Conservation (phyloP, 805 yeast genomes). For the Candida incommunis region DNA sequence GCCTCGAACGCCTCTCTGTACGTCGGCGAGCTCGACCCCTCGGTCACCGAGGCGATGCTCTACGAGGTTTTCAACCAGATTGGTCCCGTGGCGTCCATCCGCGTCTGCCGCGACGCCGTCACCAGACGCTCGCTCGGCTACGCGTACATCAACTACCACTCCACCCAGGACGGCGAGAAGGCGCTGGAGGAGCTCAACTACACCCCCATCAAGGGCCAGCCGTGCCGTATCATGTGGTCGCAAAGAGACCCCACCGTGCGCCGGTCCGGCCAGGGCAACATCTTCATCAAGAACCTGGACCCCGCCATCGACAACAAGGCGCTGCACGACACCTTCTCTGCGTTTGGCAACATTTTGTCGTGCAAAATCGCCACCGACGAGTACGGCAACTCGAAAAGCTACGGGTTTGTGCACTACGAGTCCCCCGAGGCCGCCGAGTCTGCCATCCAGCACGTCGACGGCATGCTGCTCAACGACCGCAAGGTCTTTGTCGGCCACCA, state of each 20-base stretch:
- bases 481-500: conserved; percentile 95
- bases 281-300: conserved; percentile 95
- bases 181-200: conserved; percentile 95
- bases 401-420: conserved; percentile 96
- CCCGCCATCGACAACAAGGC: conserved; percentile 98
- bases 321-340: conserved; percentile 92
- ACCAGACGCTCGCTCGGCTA: conserved; percentile 95
- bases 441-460: conserved; percentile 94
- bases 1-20: conserved; percentile 73
- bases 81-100: conserved; percentile 91
- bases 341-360: conserved; percentile 89
- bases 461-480: conserved; percentile 93
- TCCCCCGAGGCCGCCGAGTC: conserved; percentile 82
- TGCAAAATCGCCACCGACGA: conserved; percentile 96
- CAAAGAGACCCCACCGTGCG: conserved; percentile 96
- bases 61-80: conserved; percentile 89
- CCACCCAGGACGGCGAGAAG: conserved; percentile 76
- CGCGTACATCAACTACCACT: conserved; percentile 94
- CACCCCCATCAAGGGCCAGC: conserved; percentile 82
- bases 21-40: conserved; percentile 92
- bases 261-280: conserved; percentile 91
- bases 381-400: conserved; percentile 83
- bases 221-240: conserved; percentile 99
- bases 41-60: conserved; percentile 86
- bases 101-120: conserved; percentile 98